Evolutionary conservation across 352 stramenopile species (phyloP).

Genomic region (Albugo candida): DNA sequence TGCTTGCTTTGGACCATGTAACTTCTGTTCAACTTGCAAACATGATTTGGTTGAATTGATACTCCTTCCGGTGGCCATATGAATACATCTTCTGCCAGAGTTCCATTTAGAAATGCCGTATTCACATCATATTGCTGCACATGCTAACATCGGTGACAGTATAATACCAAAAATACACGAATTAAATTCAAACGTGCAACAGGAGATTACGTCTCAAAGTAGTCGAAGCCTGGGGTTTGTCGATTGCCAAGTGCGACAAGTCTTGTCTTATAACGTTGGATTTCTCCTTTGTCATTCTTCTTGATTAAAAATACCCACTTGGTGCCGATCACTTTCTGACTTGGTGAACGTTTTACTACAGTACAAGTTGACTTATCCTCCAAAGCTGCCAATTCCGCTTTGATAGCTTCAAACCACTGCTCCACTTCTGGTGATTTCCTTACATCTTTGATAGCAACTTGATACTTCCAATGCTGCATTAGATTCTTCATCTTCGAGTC

Average conservation of each 20-base stretch:
- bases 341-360: neutral
- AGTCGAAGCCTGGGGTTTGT: neutral
- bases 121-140: no score
- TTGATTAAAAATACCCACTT: constrained; percentile 8
- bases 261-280: neutral
- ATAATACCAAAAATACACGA: no score
- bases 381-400: constrained; percentile 2
- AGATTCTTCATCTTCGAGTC: no score
- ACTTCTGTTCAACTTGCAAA: constrained; percentile 9
- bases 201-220: no score
- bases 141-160: no score
- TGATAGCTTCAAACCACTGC: constrained; percentile 1
- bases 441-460: no score
- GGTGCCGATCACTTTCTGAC: constrained; percentile 6
- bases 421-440: no score
- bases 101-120: no score
- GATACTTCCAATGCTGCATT: no score
- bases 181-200: no score
- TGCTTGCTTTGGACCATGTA: neutral
- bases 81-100: no score
- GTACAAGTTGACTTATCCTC: constrained; percentile 9
- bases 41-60: constrained; percentile 2
- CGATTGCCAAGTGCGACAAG: neutral
- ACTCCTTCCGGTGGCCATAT: no score
- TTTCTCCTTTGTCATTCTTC: neutral